These are phyloP conservation scores for Neoboletus subvelutipes DNA, from an alignment of 768 basidiomycete genomes.

Conservation along the genomic window DNA sequence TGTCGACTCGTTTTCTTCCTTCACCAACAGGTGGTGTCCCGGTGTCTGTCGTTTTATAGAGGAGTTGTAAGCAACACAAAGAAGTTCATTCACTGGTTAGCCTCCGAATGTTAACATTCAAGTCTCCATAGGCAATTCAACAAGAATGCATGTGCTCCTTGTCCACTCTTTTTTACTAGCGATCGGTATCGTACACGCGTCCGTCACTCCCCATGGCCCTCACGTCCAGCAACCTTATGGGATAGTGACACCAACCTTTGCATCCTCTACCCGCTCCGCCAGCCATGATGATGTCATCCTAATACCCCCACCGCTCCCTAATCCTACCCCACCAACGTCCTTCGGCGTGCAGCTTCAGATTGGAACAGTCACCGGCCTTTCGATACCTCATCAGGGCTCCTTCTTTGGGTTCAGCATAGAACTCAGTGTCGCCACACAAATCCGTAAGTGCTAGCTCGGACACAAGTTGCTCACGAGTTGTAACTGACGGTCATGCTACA, in stretches of 20 bases:
- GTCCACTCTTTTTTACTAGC: constrained; percentile 25
- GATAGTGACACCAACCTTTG: constrained; percentile 35
- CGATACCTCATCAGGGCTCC: constrained; percentile 47
- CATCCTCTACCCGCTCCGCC: constrained; percentile 45
- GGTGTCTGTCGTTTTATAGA: constrained; percentile 5
- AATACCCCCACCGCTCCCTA: constrained; percentile 49
- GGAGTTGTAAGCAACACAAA: constrained; percentile 13
- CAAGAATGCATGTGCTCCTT: constrained; percentile 22
- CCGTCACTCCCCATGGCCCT: constrained; percentile 23
- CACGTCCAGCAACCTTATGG: constrained; percentile 27
- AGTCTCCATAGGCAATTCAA: not conserved
- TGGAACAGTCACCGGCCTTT: constrained; percentile 32
- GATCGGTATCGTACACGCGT: constrained; percentile 3
- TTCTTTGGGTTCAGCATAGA: constrained; percentile 79
- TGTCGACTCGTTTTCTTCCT: not conserved
- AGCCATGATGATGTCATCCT: constrained; percentile 55
- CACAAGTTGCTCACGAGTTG: not conserved
- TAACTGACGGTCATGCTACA: not conserved
- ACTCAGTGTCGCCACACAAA: constrained; percentile 64
- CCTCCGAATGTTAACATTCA: not conserved
- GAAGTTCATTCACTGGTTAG: not conserved
- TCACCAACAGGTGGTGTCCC: not conserved
- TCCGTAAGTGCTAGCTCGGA: not conserved
- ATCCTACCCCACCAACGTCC: constrained; percentile 41
- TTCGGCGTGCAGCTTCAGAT: constrained; percentile 43